Conservation (phyloP, 768 basidiomycete genomes). For the Suillus americanus region DNA sequence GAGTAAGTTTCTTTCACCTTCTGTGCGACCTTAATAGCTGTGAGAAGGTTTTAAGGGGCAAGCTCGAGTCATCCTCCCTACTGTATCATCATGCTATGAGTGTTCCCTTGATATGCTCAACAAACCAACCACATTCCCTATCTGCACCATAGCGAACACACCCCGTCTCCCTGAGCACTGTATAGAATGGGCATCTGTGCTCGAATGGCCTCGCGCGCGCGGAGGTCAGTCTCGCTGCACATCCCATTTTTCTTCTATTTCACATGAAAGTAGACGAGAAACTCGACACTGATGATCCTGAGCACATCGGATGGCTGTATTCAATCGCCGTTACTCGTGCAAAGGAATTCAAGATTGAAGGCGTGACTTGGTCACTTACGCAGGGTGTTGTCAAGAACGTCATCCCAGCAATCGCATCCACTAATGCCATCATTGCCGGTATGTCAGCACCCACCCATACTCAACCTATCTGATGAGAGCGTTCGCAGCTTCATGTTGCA, state of each 20-base stretch:
- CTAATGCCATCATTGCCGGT: constrained; percentile 98
- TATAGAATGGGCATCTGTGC: constrained; percentile 98
- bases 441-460: constrained; percentile 15
- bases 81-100: constrained; percentile 95
- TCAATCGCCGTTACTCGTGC: constrained; percentile 79
- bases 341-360: constrained; percentile 94
- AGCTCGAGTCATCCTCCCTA: constrained; percentile 94
- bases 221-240: constrained; percentile 54
- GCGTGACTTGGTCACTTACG: constrained; percentile 95
- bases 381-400: constrained; percentile 99
- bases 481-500: constrained; percentile 85
- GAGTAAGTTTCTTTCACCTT: constrained; percentile 7
- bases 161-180: constrained; percentile 98
- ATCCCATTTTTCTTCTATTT: constrained; percentile 9
- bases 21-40: constrained; percentile 2
- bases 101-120: constrained; percentile 98
- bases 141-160: constrained; percentile 99
- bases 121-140: constrained; percentile 95
- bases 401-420: constrained; percentile 97
- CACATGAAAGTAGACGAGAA: constrained; percentile 69
- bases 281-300: constrained; percentile 95
- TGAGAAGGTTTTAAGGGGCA: constrained; percentile 93
- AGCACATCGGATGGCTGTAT: constrained; percentile 94
- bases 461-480: constrained; percentile 9
- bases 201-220: constrained; percentile 96